Evolutionary conservation across 106 monocot species (phyloP), one percentile per base, ranked within the genome.

Genomic region (Allium sativum): DNA sequence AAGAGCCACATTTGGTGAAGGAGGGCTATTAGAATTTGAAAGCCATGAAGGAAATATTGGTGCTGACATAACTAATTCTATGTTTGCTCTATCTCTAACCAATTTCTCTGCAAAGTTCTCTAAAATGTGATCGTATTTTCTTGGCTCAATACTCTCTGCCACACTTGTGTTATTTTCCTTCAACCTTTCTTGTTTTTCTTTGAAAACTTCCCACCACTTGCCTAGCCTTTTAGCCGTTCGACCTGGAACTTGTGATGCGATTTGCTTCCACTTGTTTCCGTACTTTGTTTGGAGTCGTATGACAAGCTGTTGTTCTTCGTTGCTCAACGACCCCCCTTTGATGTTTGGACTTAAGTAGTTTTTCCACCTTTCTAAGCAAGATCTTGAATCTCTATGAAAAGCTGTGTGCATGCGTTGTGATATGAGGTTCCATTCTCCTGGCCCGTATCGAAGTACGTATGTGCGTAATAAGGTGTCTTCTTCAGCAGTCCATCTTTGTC

Each of bases 131-230:
- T 83, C 75, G 82, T 83, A 82, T 58, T 82, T 82, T 9, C 69
- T 70, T 20, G 77, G 62, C n/a, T 82, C 77, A 18, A 82, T 58
- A 10, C 62, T 60, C 18, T 47, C 46, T 5, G 21, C 18, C 10
- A 20, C 40, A 42, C 44, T 41, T 60, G 46, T 44, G 19, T 53
- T n/a, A 42, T 70, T 44, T 40, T 82, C 73, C 55, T 77, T 69
- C 19, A 70, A 40, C 45, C 84, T 70, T 44, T 70, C 76, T 44
- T 84, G 76, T 66, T 77, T 84, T 73, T 84, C 84, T 57, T 84
- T 84, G 70, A 84, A 77, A 42, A 84, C 79, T 65, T 84, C 84
- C 79, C 79, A 84, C 84, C 84, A 84, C 77, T 84, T 84, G 7
- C 84, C 79, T 3, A 84, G 73, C 40, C 84, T 73, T 56, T 84